Evolutionary conservation across 768 basidiomycete species (phyloP), one percentile per base, ranked within the genome.

Genomic region (Russula vinacea): DNA sequence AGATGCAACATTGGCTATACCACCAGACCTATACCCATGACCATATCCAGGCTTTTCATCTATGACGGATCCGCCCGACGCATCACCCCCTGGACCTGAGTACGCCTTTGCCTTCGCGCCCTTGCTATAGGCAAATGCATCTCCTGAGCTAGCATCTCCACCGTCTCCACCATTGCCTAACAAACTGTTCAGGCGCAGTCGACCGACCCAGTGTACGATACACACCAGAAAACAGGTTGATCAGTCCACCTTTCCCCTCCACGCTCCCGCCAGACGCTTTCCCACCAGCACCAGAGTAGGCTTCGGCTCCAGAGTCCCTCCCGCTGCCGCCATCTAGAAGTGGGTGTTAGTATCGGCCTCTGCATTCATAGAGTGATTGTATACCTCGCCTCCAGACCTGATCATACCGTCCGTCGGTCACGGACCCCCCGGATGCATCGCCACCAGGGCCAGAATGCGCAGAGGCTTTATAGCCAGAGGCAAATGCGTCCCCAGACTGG

Each of bases 1-100:
- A 19, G 74, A 75, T 45, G 70, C 62, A 32, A 72, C 40, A 62
- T 74, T 70, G 56, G 68, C 47, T 66, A 72, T 52, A 17, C 70
- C 69, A 44, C 65, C 64, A 13, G 17, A 32, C 35, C 26, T 40
- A 24, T 37, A 5, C 24, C 37, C 11, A 54, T 56, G 26, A 33
- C 40, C 62, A 33, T 55, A 39, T n/a, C 47, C 37, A 3, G 35
- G 37, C n/a, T 42, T 49, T 56, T 44, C 40, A 40, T 37, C 70
- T 22, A 47, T 58, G 19, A 74, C 69, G 2, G 58, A 66, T 6
- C 74, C 74, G 11, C 74, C 74, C 19, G 56, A 52, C n/a, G 74
- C 74, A 11, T 69, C 61, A 5, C 74, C 74, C 8, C 73, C 67
- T 57, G 59, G 62, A 35, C 73, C 73, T 13, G 71, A 70, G 56